Evolutionary conservation across 1,284 basidiomycete species (phyloP), one percentile per base, ranked within the genome.

Genomic region (Hymenochaete sp.): DNA sequence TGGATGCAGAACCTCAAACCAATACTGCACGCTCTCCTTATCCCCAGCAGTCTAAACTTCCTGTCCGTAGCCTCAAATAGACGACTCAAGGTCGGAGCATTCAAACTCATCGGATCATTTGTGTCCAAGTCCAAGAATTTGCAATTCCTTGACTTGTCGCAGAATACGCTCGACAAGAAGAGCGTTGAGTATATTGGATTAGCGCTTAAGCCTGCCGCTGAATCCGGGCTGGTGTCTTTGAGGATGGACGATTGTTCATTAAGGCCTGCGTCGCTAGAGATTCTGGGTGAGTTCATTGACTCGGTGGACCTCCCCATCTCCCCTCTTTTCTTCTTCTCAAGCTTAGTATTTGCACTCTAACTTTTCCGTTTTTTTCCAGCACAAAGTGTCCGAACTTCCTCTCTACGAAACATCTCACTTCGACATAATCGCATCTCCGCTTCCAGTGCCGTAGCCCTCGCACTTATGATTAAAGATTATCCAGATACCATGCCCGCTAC

Each of bases 401-500:
- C 82, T 0, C 65, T 97, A 42, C 77, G 79, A 52, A 89, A 96
- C 56, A 81, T 96, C 44, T 95, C 91, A 0, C 66, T 96, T 10
- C 77, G 92, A 21, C 75, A 88, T 43, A 95, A 96, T 62, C 78
- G 77, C 42, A 95, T 96, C 55, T 79, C 74, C 29, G 73, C 79
- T 0, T 75, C 82, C 0, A 89, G 90, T 18, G 90, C 85, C 1
- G 90, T 96, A 2, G 84, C 90, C 0, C 70, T 97, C n/a, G 91
- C 92, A 0, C 72, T 95, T 42, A 93, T 96, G 88, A 91, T 96
- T 52, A 79, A 87, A 47, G 93, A 97, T 62, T 96, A 95, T 58
- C 88, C 89, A 3, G 88, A 93, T 55, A 70, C 79, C 38, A 70
- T 79, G 38, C 70, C 77, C 54, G 57, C 38, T 2, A 19, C 32